Evolutionary conservation across 1,284 basidiomycete genomes (phyloP).

Genomic region (Rhodotorula glutinis): DNA sequence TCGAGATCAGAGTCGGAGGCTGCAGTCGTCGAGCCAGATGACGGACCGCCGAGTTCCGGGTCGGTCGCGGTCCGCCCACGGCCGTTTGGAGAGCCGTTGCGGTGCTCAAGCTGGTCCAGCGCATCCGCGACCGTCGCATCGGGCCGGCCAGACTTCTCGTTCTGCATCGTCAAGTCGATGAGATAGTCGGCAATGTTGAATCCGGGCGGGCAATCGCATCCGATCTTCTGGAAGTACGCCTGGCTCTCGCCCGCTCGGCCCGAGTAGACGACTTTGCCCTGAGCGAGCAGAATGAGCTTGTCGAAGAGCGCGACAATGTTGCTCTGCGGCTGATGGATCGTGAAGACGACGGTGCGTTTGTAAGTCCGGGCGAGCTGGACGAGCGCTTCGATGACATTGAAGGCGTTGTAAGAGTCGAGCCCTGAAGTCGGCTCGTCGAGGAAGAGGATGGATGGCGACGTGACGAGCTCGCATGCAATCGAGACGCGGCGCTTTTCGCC

Average conservation of each 20-base stretch:
- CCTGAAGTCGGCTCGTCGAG: constrained; percentile 95
- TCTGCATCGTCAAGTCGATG: constrained; percentile 84
- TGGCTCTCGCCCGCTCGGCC: constrained; percentile 71
- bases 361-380: constrained; percentile 80
- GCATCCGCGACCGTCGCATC: constrained; percentile 12
- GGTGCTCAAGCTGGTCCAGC: constrained; percentile 27
- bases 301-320: constrained; percentile 96
- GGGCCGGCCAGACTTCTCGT: constrained; percentile 48
- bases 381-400: constrained; percentile 86
- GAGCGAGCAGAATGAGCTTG: constrained; percentile 78
- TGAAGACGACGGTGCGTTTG: constrained; percentile 94
- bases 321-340: constrained; percentile 96
- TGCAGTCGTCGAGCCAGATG: not conserved
- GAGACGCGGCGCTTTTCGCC: constrained; percentile 94
- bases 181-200: constrained; percentile 96
- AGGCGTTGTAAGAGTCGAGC: constrained; percentile 93
- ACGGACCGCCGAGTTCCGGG: constrained; percentile 27
- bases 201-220: constrained; percentile 82
- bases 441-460: constrained; percentile 90
- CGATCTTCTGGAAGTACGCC: constrained; percentile 73
- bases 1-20: constrained; percentile 46
- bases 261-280: constrained; percentile 78
- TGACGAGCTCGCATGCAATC: constrained; percentile 97
- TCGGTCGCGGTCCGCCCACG: constrained; percentile 10
- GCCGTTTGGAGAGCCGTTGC: constrained; percentile 1